Evolutionary conservation across 805 yeast genomes (phyloP).

Genomic region (Metschnikowia koreensis): DNA sequence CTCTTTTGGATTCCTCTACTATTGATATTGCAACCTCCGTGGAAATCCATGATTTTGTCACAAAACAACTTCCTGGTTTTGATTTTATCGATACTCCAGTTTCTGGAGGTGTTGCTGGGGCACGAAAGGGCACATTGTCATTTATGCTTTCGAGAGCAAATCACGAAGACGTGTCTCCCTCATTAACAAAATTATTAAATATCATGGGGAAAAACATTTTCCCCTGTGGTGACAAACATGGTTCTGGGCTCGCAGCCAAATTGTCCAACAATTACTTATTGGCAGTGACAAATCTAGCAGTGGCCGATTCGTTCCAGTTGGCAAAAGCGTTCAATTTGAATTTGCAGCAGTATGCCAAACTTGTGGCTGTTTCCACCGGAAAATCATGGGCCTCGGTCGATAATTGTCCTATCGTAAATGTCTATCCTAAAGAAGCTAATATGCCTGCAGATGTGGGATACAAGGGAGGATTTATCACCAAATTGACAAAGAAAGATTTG

Average conservation of each 20-base stretch:
- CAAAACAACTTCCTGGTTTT: constrained; percentile 29
- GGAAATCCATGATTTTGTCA: constrained; percentile 37
- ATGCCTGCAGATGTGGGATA: constrained; percentile 47
- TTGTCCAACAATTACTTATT: constrained; percentile 52
- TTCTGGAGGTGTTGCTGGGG: constrained; percentile 56
- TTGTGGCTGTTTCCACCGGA: constrained; percentile 52
- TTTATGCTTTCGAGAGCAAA: constrained; percentile 48
- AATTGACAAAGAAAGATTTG: constrained; percentile 44
- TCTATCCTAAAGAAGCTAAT: constrained; percentile 35
- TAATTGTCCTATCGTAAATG: constrained; percentile 53
- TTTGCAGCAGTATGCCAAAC: constrained; percentile 44
- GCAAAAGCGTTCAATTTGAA: constrained; percentile 50
- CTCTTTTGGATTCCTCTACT: constrained; percentile 51
- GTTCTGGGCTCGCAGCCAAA: constrained; percentile 54
- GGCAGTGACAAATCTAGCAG: constrained; percentile 53
- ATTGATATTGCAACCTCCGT: constrained; percentile 49
- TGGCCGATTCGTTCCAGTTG: constrained; percentile 53
- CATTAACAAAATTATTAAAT: constrained; percentile 29
- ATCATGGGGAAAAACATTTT: constrained; percentile 50
- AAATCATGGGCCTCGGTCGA: constrained; percentile 55
- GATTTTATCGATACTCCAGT: constrained; percentile 57
- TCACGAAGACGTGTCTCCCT: constrained; percentile 28
- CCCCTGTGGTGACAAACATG: constrained; percentile 48
- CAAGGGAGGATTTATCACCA: constrained; percentile 50
- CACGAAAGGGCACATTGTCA: constrained; percentile 49